Conservation (phyloP, 164 flowering plant species). For the Magnolia sinica region DNA sequence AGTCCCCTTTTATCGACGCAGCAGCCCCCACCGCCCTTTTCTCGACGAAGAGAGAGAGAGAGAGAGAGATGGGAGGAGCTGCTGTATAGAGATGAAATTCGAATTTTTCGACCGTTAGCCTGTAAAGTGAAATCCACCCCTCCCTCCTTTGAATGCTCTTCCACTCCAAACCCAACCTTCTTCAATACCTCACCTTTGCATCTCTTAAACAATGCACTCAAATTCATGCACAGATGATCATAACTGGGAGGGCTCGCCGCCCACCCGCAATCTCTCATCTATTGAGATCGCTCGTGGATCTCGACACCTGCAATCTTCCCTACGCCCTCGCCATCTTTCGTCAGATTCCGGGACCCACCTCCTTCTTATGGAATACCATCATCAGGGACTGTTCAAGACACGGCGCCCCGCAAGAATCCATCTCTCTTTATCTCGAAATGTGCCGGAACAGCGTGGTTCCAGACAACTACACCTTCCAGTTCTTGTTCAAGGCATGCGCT, state of each 20-base stretch:
- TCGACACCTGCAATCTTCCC: constrained; percentile 3
- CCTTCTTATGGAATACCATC: constrained; percentile 18
- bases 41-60: too few species aligned
- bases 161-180: constrained; percentile 22
- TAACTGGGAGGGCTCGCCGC: constrained; percentile 2
- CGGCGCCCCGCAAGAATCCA: constrained; percentile 4
- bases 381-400: constrained; percentile 15
- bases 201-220: background rate
- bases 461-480: constrained; percentile 13
- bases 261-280: constrained; percentile 1
- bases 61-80: too few species aligned
- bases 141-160: background rate
- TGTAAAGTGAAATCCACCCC: too few species aligned
- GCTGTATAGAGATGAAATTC: too few species aligned
- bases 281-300: constrained; percentile 5
- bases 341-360: constrained; percentile 8
- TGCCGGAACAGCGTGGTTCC: background rate
- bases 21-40: too few species aligned
- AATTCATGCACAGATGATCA: constrained; percentile 15
- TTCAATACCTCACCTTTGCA: constrained; percentile 25
- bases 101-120: too few species aligned
- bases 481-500: constrained; percentile 22
- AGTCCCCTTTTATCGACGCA: too few species aligned
- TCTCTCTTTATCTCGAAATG: constrained; percentile 16
- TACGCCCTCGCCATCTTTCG: constrained; percentile 9